phyloP scores from a whole-genome alignment of 176 grass and related monocot genomes.

The Typha latifolia region DNA sequence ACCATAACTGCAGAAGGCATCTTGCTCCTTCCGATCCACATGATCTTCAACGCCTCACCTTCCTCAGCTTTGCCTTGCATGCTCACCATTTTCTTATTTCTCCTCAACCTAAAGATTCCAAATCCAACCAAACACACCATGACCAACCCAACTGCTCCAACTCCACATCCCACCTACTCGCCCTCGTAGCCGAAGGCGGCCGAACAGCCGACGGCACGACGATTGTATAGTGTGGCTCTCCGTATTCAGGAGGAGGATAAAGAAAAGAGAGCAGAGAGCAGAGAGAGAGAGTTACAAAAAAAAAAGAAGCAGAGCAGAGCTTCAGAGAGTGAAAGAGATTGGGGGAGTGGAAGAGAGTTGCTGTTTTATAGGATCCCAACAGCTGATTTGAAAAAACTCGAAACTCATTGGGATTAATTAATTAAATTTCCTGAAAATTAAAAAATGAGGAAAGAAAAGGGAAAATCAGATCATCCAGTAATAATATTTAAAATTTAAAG shows the following conservation, averaged over 20 bases:
- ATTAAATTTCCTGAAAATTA: too few relatives aligned
- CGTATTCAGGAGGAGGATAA: neutral
- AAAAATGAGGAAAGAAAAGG: too few relatives aligned
- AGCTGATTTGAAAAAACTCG: too few relatives aligned
- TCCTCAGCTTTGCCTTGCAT: constrained; percentile 5
- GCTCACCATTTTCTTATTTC: constrained; percentile 7
- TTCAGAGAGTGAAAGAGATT: too few relatives aligned
- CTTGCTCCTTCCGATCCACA: constrained; percentile 14
- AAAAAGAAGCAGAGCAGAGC: too few relatives aligned
- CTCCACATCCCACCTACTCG: neutral
- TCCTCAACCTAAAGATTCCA: constrained; percentile 6
- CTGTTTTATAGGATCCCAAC: too few relatives aligned
- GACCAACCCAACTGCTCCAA: constrained; percentile 4
- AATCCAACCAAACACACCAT: constrained; percentile 14
- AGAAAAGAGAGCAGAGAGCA: too few relatives aligned
- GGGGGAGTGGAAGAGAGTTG: too few relatives aligned
- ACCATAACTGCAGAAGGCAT: constrained; percentile 16
- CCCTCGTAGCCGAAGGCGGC: neutral
- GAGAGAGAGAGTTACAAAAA: too few relatives aligned
- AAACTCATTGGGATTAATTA: too few relatives aligned
- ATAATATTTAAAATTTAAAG: too few relatives aligned
- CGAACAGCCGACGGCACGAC: neutral
- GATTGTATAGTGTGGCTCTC: neutral
- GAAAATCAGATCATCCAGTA: too few relatives aligned
- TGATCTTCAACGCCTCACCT: neutral